phyloP scores from a whole-genome alignment of 2,329 filamentous ascomycete genomes.

The Neonectria ditissima region DNA sequence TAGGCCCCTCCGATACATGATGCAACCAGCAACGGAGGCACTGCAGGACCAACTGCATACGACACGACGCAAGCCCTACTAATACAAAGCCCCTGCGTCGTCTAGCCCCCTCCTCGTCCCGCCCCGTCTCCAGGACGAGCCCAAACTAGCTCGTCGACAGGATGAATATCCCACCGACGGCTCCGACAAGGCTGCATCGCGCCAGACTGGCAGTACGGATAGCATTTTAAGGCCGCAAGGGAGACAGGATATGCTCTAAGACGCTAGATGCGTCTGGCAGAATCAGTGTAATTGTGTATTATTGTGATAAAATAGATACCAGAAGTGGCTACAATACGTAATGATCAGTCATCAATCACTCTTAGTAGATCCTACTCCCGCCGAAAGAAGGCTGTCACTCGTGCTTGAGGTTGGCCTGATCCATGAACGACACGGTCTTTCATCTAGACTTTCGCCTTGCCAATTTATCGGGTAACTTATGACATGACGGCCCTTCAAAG shows the following conservation, averaged over 20 bases:
- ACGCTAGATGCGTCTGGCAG: neutral
- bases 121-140: neutral
- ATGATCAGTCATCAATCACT: neutral
- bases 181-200: conserved; percentile 14
- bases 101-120: neutral
- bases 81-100: neutral
- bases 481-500: too few relatives aligned
- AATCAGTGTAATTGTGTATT: neutral
- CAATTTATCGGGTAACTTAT: too few relatives aligned
- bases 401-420: neutral
- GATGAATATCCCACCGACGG: neutral
- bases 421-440: neutral
- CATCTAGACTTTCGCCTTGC: too few relatives aligned
- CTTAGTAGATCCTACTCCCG: too few relatives aligned
- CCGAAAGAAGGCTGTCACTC: neutral
- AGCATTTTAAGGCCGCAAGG: conserved; percentile 16
- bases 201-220: conserved; percentile 19
- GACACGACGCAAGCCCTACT: neutral
- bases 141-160: neutral
- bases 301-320: neutral
- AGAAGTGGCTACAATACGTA: neutral
- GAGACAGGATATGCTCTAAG: neutral
- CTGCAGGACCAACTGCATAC: neutral
- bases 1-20: neutral
- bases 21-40: too few relatives aligned